These are phyloP conservation scores for Tulasnella sp. DNA, from an alignment of 768 basidiomycete genomes.

Conservation along the genomic window DNA sequence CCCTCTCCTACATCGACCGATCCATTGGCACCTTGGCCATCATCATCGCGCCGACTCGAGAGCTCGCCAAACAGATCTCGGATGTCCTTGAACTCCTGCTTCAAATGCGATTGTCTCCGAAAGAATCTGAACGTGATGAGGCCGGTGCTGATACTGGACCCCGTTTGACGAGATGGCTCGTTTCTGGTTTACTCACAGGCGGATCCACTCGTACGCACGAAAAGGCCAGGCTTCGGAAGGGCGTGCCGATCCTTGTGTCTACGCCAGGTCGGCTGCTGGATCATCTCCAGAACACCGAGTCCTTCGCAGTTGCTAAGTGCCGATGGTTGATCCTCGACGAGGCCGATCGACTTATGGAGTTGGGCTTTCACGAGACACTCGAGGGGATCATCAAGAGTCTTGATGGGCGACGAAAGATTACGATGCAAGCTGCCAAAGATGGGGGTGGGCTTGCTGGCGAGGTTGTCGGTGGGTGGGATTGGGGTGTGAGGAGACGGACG, in stretches of 20 bases:
- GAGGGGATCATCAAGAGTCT: conserved; percentile 78
- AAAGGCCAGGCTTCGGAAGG: conserved; percentile 90
- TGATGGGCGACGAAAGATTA: conserved; percentile 71
- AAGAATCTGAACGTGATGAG: conserved; percentile 30
- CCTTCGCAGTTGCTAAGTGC: conserved; percentile 87
- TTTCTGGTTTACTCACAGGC: conserved; percentile 85
- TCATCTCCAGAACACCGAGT: conserved; percentile 89
- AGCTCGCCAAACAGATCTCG: conserved; percentile 92
- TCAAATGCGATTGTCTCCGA: conserved; percentile 57
- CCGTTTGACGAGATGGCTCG: conserved; percentile 78
- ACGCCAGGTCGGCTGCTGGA: conserved; percentile 93
- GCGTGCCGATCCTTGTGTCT: conserved; percentile 87
- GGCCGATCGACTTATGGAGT: conserved; percentile 94
- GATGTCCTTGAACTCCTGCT: conserved; percentile 84
- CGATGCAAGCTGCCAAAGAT: conserved; percentile 43
- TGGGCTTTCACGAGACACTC: conserved; percentile 95
- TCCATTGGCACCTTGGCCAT: conserved; percentile 91
- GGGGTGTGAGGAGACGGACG: conserved; percentile 66
- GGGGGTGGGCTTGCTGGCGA: conserved; percentile 47
- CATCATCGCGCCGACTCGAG: conserved; percentile 89
- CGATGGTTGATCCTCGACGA: conserved; percentile 96
- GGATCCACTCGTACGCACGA: conserved; percentile 93
- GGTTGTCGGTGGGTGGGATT: conserved; percentile 71
- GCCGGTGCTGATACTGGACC: conserved; percentile 33
- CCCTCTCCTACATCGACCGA: conserved; percentile 86